A percentile compares a stretch with the other conserved stretches of the same genome.
These are phyloP conservation scores for Phytophthora fragariae DNA, from an alignment of 352 stramenopile species.

Conservation along the genomic window DNA sequence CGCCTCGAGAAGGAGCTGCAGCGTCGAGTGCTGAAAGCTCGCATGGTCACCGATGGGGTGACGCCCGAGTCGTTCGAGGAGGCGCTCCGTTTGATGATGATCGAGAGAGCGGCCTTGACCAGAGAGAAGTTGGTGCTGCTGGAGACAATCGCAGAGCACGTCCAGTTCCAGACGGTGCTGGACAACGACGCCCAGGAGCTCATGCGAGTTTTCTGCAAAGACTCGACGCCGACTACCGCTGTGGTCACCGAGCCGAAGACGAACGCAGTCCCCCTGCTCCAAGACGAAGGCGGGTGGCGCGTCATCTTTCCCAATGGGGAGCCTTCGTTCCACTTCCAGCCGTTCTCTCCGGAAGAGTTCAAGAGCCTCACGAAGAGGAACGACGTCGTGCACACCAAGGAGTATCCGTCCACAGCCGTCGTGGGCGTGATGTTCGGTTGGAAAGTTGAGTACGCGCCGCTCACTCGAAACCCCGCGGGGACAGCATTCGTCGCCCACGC, in stretches of 20 bases:
- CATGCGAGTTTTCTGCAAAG: not conserved
- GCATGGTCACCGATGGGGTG: not conserved
- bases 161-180: not conserved
- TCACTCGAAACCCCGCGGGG: not conserved
- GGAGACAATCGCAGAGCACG: not conserved
- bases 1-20: conserved; percentile 6
- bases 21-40: not conserved
- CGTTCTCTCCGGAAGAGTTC: conserved; percentile 3
- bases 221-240: not conserved
- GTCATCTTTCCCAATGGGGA: conserved; percentile 2
- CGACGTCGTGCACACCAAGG: not conserved
- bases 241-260: not conserved
- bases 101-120: not conserved
- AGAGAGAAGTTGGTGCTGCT: not conserved
- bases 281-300: not conserved
- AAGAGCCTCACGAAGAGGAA: not conserved
- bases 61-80: not conserved
- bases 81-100: not conserved
- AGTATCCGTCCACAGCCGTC: not conserved
- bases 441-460: conserved; percentile 12
- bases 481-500: not conserved
- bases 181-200: not conserved
- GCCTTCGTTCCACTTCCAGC: conserved; percentile 12
- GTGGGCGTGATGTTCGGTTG: conserved; percentile 15
- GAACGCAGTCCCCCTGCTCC: not conserved